Percentiles rank a stretch among this genome's conserved stretches.
These are phyloP conservation scores for Pyronema domesticum DNA, from an alignment of 495 filamentous ascomycete species.

Conservation along the genomic window DNA sequence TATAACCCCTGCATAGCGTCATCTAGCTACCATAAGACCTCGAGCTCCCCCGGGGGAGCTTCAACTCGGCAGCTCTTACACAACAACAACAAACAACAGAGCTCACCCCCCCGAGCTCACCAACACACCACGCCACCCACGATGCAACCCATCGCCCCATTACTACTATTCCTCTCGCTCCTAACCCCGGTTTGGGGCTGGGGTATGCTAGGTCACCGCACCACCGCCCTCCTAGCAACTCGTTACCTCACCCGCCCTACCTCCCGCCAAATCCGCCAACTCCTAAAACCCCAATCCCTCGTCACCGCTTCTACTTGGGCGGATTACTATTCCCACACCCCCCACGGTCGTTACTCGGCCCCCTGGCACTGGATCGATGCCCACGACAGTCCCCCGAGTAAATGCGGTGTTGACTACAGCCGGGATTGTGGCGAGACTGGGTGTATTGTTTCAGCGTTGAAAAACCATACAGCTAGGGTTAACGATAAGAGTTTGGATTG, in stretches of 20 bases:
- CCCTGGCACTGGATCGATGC: slow-evolving; percentile 58
- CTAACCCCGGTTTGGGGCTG: slow-evolving; percentile 3
- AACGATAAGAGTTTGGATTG: slow-evolving; percentile 21
- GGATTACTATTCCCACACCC: slow-evolving; percentile 41
- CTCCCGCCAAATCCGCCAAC: slow-evolving; percentile 9
- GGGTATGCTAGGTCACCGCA: slow-evolving; percentile 24
- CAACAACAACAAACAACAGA: no score
- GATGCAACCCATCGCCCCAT: not conserved
- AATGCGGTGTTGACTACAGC: slow-evolving; percentile 40
- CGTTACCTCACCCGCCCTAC: slow-evolving; percentile 22
- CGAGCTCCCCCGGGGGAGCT: no score
- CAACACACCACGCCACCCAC: not conserved
- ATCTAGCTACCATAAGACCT: no score
- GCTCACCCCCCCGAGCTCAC: not conserved
- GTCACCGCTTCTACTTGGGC: slow-evolving; percentile 47
- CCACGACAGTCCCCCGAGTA: slow-evolving; percentile 40
- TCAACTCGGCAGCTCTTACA: no score
- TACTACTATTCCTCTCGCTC: not conserved
- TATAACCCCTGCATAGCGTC: no score
- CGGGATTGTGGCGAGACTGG: slow-evolving; percentile 45
- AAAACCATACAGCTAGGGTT: slow-evolving; percentile 31
- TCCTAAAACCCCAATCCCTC: slow-evolving; percentile 32
- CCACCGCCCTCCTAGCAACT: slow-evolving; percentile 20
- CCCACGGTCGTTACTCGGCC: slow-evolving; percentile 37
- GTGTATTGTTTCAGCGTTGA: slow-evolving; percentile 42